Conservation (phyloP, 2,329 filamentous ascomycete genomes). For the Penicillium olsonii region DNA sequence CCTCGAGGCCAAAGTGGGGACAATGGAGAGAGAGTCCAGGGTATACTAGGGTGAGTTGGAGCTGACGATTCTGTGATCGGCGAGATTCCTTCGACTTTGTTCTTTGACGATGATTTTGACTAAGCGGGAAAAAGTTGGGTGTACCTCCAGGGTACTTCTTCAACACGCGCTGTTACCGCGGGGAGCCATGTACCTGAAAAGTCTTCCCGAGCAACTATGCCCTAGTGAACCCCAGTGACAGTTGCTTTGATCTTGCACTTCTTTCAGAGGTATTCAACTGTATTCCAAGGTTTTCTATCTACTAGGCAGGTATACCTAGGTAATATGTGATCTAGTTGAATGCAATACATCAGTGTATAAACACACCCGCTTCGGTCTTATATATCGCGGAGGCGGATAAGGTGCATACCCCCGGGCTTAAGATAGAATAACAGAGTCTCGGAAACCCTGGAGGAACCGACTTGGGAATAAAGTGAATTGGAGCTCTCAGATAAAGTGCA, state of each 20-base stretch:
- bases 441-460: too few relatives aligned
- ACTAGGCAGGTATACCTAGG: too few relatives aligned
- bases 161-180: neutral
- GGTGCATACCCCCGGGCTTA: too few relatives aligned
- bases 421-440: too few relatives aligned
- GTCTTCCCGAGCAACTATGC: neutral
- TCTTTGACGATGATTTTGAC: constrained; percentile 23
- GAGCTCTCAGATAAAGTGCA: constrained; percentile 5
- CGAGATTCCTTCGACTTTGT: constrained; percentile 30
- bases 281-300: too few relatives aligned
- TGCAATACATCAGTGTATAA: too few relatives aligned
- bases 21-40: neutral
- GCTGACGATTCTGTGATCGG: constrained; percentile 33
- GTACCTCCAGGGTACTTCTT: constrained; percentile 8
- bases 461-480: constrained; percentile 2
- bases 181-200: neutral
- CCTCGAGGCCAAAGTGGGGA: neutral
- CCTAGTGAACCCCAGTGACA: too few relatives aligned
- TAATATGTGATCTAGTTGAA: too few relatives aligned
- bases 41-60: constrained; percentile 1
- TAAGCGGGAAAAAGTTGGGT: constrained; percentile 19
- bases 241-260: too few relatives aligned
- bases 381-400: too few relatives aligned
- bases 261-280: too few relatives aligned
- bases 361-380: too few relatives aligned